A percentile compares a stretch with the other conserved stretches of the same genome.
These are phyloP conservation scores for Gossypium rotundifolium DNA, from an alignment of 345 rosid genomes.

Conservation along the genomic window DNA sequence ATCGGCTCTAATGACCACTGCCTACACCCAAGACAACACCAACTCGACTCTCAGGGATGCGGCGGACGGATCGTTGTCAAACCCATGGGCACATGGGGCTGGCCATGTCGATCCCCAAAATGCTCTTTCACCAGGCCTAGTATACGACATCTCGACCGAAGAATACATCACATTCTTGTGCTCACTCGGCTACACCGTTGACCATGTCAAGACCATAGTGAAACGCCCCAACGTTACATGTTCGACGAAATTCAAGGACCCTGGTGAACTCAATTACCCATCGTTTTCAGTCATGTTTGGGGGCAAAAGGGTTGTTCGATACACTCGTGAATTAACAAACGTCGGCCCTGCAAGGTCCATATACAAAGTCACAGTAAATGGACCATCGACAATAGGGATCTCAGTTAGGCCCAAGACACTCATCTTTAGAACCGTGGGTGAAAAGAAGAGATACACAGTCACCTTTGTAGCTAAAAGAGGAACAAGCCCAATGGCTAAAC, in stretches of 20 bases:
- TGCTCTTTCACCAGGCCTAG: constrained; percentile 80
- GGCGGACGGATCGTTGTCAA: constrained; percentile 46
- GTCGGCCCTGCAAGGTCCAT: constrained; percentile 59
- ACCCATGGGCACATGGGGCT: constrained; percentile 67
- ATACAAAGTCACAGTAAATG: constrained; percentile 42
- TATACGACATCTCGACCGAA: constrained; percentile 61
- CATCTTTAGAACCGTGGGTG: constrained; percentile 47
- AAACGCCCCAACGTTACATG: constrained; percentile 63
- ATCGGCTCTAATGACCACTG: constrained; percentile 83
- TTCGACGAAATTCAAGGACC: constrained; percentile 46
- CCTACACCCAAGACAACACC: constrained; percentile 68
- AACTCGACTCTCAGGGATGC: constrained; percentile 60
- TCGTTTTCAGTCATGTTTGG: constrained; percentile 77
- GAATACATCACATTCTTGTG: constrained; percentile 75
- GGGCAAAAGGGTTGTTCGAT: constrained; percentile 55
- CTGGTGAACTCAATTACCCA: constrained; percentile 85
- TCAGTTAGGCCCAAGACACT: constrained; percentile 56
- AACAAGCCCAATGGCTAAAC: constrained; percentile 22
- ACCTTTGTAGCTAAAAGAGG: constrained; percentile 62
- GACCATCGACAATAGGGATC: constrained; percentile 47
- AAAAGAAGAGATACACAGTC: constrained; percentile 67
- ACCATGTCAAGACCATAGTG: constrained; percentile 53
- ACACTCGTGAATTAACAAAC: constrained; percentile 72
- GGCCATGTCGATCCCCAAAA: constrained; percentile 81
- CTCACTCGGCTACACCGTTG: constrained; percentile 55